Percentiles rank a stretch among this genome's conserved stretches.
Evolutionary conservation across 2,329 filamentous ascomycete genomes (phyloP).

Genomic region (Arthrobotrys conoides): DNA sequence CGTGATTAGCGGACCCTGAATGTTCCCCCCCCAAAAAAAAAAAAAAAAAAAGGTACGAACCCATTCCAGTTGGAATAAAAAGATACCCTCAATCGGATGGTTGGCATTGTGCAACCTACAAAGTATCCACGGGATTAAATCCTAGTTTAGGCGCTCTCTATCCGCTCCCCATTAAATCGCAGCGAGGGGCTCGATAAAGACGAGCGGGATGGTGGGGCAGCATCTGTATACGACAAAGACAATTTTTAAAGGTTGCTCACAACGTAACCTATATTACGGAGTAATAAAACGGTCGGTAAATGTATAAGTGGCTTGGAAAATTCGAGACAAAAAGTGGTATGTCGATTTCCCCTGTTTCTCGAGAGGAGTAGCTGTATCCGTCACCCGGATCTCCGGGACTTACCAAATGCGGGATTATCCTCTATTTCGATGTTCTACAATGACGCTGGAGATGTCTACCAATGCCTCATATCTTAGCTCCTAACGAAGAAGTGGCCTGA

Average conservation of each 20-base stretch:
- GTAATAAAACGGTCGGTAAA: constrained; percentile 57
- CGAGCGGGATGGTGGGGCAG: constrained; percentile 23
- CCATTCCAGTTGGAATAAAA: constrained; percentile 40
- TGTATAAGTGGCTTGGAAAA: constrained; percentile 21
- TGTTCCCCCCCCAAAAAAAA: background rate
- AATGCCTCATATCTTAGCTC: background rate
- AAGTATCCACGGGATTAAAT: background rate
- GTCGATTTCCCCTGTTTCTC: background rate
- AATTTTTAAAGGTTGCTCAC: background rate
- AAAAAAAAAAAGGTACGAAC: background rate
- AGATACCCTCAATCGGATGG: constrained; percentile 8
- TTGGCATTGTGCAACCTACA: background rate
- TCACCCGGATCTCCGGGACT: constrained; percentile 10
- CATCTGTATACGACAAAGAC: background rate
- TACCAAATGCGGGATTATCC: constrained; percentile 38
- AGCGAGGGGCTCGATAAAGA: constrained; percentile 1
- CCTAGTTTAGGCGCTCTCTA: constrained; percentile 8
- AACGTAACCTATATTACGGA: constrained; percentile 5
- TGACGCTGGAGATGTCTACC: background rate
- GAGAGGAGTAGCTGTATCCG: constrained; percentile 33
- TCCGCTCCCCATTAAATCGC: background rate
- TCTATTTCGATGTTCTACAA: background rate
- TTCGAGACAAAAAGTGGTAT: constrained; percentile 17
- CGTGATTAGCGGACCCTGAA: background rate
- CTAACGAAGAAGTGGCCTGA: constrained; percentile 9